A percentile compares a stretch with the other conserved stretches of the same genome.
Conservation (phyloP, 768 basidiomycete genomes). For the Agaricus subrufescens region DNA sequence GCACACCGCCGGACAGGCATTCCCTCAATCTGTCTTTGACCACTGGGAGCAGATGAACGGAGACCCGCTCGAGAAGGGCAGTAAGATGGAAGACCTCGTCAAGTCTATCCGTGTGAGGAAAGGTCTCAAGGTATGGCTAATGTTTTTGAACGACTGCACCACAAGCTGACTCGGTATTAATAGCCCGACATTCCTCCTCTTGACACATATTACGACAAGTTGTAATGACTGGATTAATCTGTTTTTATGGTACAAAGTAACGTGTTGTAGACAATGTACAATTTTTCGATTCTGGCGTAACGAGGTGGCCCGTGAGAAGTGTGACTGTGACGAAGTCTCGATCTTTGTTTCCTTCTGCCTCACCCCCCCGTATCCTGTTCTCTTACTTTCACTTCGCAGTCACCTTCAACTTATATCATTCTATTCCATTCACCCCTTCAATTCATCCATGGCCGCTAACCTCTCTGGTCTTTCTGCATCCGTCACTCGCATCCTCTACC, state of each 20-base stretch:
- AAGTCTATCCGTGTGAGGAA: constrained; percentile 83
- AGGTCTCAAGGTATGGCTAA: constrained; percentile 75
- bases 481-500: constrained; percentile 89
- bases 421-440: constrained; percentile 4
- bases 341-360: constrained; percentile 9
- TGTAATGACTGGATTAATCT: constrained; percentile 36
- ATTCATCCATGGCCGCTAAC: constrained; percentile 55
- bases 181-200: constrained; percentile 85
- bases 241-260: constrained; percentile 4
- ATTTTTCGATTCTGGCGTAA: constrained; percentile 5
- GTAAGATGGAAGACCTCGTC: constrained; percentile 86
- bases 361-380: constrained; percentile 15
- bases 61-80: constrained; percentile 83
- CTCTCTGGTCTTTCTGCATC: constrained; percentile 87
- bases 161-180: neutral
- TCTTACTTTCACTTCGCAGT: constrained; percentile 12
- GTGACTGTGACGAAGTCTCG: constrained; percentile 7
- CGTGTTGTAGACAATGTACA: constrained; percentile 17
- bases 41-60: constrained; percentile 88
- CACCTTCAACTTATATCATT: constrained; percentile 9
- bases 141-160: neutral
- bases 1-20: constrained; percentile 94
- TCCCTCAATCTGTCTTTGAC: constrained; percentile 94
- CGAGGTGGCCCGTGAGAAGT: constrained; percentile 3
- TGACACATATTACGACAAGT: constrained; percentile 93